Conservation (phyloP, 768 basidiomycete species). For the Leccinum barrowsii region DNA sequence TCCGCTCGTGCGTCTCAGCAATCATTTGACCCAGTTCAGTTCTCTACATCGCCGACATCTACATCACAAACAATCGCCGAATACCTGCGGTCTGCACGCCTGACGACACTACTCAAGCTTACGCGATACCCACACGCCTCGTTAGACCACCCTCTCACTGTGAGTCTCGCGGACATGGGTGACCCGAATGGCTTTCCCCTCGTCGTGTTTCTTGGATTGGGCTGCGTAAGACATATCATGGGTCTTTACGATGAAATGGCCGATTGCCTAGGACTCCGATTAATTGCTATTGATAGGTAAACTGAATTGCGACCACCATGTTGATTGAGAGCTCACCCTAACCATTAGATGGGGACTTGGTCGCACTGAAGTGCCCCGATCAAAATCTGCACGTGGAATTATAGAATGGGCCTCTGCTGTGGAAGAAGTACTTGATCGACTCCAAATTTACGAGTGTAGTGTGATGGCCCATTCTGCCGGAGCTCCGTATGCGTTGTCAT, state of each 20-base stretch:
- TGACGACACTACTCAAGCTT: constrained; percentile 79
- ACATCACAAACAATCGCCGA: constrained; percentile 74
- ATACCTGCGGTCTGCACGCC: constrained; percentile 80
- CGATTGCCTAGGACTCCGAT: constrained; percentile 73
- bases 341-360: constrained; percentile 83
- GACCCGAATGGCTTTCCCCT: constrained; percentile 82
- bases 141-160: constrained; percentile 66
- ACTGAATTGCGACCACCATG: constrained; percentile 15
- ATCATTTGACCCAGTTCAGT: constrained; percentile 25
- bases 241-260: constrained; percentile 97
- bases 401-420: constrained; percentile 90
- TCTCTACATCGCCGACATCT: constrained; percentile 47
- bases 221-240: constrained; percentile 92
- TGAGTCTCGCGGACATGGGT: constrained; percentile 94
- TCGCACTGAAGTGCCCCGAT: constrained; percentile 65
- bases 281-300: constrained; percentile 93
- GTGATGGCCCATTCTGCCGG: constrained; percentile 96
- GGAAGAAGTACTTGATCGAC: constrained; percentile 81
- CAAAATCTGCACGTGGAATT: constrained; percentile 71
- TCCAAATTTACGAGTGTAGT: constrained; percentile 76
- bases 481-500: constrained; percentile 89
- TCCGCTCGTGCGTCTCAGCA: constrained; percentile 22
- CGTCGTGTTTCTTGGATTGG: constrained; percentile 88
- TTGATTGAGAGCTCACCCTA: constrained; percentile 12
- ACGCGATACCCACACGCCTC: constrained; percentile 79